Conservation (phyloP, 2,329 filamentous ascomycete species). For the Ceratocystiopsis brevicomis region DNA sequence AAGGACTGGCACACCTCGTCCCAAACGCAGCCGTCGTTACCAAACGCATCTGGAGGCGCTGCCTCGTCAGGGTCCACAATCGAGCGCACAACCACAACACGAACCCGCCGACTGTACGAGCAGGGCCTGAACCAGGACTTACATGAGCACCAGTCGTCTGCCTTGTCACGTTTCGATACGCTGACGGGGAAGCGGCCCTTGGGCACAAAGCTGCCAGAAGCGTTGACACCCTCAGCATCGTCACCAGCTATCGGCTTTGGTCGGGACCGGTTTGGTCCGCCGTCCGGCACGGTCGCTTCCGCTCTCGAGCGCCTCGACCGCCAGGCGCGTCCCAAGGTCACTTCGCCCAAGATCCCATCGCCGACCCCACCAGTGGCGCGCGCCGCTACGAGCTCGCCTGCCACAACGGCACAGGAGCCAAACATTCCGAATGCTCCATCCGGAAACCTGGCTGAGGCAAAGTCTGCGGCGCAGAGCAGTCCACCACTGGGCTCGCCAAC, state of each 20-base stretch:
- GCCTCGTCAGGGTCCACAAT: constrained; percentile 21
- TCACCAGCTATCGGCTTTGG: too few species aligned
- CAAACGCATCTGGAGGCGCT: constrained; percentile 14
- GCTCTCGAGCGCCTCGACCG: constrained; percentile 9
- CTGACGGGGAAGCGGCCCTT: constrained; percentile 40
- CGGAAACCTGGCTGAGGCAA: too few species aligned
- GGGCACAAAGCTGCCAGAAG: too few species aligned
- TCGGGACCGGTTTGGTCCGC: too few species aligned
- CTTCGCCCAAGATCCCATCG: constrained; percentile 49
- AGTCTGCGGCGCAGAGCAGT: constrained; percentile 7
- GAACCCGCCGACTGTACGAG: constrained; percentile 63
- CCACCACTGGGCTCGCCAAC: constrained; percentile 49
- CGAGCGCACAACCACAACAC: constrained; percentile 47
- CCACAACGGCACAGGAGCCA: constrained; percentile 9
- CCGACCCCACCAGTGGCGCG: constrained; percentile 27
- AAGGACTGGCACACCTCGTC: constrained; percentile 30
- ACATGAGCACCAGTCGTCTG: constrained; percentile 61
- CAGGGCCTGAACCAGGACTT: constrained; percentile 62
- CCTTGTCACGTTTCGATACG: constrained; percentile 62
- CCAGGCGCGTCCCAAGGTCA: constrained; percentile 34
- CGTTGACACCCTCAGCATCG: too few species aligned
- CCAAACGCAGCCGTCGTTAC: constrained; percentile 1
- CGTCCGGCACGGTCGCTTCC: background rate
- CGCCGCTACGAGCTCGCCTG: constrained; percentile 19
- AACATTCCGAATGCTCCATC: too few species aligned